Conservation (phyloP, 2,329 filamentous ascomycete species). For the Apiospora pterosperma region DNA sequence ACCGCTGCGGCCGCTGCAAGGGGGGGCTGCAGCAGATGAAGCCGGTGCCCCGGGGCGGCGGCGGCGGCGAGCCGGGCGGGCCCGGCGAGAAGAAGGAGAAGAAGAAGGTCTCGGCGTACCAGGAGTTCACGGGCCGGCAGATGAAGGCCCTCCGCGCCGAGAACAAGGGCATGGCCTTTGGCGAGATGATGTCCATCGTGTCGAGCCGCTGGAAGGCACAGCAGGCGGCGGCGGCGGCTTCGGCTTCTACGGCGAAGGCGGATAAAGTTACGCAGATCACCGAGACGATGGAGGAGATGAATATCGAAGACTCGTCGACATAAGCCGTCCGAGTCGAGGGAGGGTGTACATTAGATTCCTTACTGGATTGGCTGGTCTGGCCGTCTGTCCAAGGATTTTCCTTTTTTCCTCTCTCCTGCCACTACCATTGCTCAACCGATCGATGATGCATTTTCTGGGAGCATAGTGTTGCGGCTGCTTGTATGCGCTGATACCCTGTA, state of each 20-base stretch:
- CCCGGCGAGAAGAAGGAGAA: neutral
- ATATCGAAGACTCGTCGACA: neutral
- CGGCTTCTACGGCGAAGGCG: neutral
- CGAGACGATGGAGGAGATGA: conserved; percentile 1
- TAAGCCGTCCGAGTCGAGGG: neutral
- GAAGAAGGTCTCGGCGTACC: conserved; percentile 43
- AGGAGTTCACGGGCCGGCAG: conserved; percentile 37
- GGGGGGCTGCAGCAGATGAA: conserved; percentile 70
- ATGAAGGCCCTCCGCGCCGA: conserved; percentile 21
- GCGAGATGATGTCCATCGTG: conserved; percentile 63
- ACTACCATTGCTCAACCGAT: too few species aligned
- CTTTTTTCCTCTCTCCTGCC: neutral
- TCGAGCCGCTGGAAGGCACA: conserved; percentile 56
- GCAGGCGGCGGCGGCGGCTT: conserved; percentile 51
- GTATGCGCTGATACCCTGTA: too few species aligned
- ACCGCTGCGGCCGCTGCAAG: conserved; percentile 77
- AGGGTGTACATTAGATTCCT: neutral
- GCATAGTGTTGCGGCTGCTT: too few species aligned
- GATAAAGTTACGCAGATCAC: neutral
- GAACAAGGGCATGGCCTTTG: conserved; percentile 41
- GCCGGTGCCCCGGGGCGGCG: conserved; percentile 60
- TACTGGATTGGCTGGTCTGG: neutral
- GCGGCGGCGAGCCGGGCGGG: neutral
- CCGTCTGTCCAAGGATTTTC: neutral
- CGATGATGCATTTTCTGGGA: too few species aligned